These are phyloP conservation scores for Plasmodium knowlesi DNA, from an alignment of 169 alveolate genomes.

Conservation along the genomic window DNA sequence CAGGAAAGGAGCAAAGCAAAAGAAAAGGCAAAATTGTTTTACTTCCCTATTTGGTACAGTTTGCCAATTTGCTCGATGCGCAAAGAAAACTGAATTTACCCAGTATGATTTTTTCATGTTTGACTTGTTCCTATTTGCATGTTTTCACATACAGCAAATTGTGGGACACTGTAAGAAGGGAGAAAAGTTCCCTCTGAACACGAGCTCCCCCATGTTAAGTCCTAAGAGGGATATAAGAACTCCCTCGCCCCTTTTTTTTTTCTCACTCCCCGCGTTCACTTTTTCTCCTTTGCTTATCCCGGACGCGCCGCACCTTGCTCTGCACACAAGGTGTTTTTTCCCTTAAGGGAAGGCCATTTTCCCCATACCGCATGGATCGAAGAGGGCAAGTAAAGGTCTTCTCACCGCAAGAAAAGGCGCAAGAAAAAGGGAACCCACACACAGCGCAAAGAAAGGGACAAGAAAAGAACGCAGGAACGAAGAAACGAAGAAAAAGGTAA, in stretches of 20 bases:
- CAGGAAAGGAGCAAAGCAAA: not conserved
- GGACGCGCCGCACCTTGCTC: not conserved
- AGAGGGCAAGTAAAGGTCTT: not conserved
- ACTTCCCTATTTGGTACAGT: not conserved
- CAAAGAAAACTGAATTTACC: not conserved
- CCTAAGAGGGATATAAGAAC: not conserved
- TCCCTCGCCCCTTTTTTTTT: not conserved
- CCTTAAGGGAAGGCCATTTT: not conserved
- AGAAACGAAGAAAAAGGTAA: not conserved
- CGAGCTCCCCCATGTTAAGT: not conserved
- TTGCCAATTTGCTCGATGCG: not conserved
- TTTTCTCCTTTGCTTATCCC: not conserved
- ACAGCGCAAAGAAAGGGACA: not conserved
- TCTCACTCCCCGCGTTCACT: not conserved
- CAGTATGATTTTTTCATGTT: not conserved
- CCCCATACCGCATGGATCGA: not conserved
- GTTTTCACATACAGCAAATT: not conserved
- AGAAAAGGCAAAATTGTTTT: not conserved
- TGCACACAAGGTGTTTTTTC: not conserved
- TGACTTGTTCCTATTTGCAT: not conserved
- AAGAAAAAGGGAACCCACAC: not conserved
- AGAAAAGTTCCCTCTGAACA: not conserved
- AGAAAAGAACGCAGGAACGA: not conserved
- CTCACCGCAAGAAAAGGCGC: not conserved
- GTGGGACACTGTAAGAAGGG: not conserved